Evolutionary conservation across 164 flowering plant genomes (phyloP).

Genomic region (Vitis rotundifolia): DNA sequence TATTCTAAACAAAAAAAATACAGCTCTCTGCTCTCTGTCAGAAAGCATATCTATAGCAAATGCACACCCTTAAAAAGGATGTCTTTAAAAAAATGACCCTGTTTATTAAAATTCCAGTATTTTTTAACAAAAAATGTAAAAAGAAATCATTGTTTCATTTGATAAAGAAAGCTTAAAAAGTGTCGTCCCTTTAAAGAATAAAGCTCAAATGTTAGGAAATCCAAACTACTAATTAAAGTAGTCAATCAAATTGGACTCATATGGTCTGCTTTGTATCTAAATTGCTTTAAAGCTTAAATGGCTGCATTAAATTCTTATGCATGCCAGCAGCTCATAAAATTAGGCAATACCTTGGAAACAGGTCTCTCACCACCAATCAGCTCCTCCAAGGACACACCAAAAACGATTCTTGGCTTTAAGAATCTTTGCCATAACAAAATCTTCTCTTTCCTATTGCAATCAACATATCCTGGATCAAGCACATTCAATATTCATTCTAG

Average conservation of each 20-base stretch:
- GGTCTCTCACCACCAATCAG: slow-evolving; percentile 52
- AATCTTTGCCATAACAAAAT: slow-evolving; percentile 74
- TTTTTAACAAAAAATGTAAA: not conserved
- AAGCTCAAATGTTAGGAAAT: too few species aligned
- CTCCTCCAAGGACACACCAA: slow-evolving; percentile 72
- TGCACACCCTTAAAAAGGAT: too few species aligned
- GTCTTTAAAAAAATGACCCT: too few species aligned
- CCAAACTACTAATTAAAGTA: too few species aligned
- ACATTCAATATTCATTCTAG: not conserved
- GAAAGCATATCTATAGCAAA: too few species aligned
- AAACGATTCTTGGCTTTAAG: slow-evolving; percentile 66
- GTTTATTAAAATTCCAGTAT: not conserved
- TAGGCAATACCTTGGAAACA: slow-evolving; percentile 44
- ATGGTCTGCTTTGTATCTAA: not conserved
- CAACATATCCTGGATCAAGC: slow-evolving; percentile 54
- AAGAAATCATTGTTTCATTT: not conserved
- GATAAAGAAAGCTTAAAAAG: not conserved
- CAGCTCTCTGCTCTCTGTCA: too few species aligned
- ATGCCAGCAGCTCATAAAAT: not conserved
- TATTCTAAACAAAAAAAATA: too few species aligned
- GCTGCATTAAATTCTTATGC: too few species aligned
- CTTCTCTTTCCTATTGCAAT: slow-evolving; percentile 79
- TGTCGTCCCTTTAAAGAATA: too few species aligned
- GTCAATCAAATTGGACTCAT: too few species aligned
- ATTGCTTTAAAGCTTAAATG: slow-evolving; percentile 2